Evolutionary conservation across 2,329 filamentous ascomycete genomes (phyloP), one percentile per base, ranked within the genome.

Genomic region (Alternaria solani): DNA sequence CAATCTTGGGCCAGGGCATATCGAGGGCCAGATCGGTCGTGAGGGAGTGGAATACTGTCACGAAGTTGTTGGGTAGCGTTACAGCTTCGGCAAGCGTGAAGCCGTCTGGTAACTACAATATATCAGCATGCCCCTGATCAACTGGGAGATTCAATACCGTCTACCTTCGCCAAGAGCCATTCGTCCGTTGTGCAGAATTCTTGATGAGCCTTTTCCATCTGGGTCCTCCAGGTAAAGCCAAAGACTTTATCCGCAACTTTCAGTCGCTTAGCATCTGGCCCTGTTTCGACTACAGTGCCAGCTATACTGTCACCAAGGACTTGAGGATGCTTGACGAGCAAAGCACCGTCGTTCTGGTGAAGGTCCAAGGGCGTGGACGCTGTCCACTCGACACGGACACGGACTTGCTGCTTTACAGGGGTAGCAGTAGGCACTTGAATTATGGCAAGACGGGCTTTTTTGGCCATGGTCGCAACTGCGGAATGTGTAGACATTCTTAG

Each of bases 281-380:
- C 86, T 5, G 85, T 72, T 47, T 84, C 80, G 2, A 85, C 81
- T 12, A 89, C 82, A 1, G 79, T 81, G 3, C 88, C 87, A 5
- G 82, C 85, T 4, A 81, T 76, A 23, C 82, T 81, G 55, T 83
- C 82, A 34, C 87, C 86, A 9, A 86, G 78, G 6, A 85, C 75
- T 62, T 82, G 78, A 0, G 86, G 86, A 25, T 81, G 75, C 28
- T 78, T 68, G 11, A 88, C 80, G 12, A 88, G 71, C 0, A 89
- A 77, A 0, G 85, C 86, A 36, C 87, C 86, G 66, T 89, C 86
- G 44, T 86, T 85, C 59, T 86, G 83, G 74, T 89, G 88, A 6
- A 89, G 77, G 65, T 89, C 86, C 0, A 89, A 78, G 0, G 88
- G 88, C 1, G 85, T 87, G 1, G 87, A 88, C 2, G 86, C 83